phyloP scores from a whole-genome alignment of 306 rosid species.

The Acacia acuminata region DNA sequence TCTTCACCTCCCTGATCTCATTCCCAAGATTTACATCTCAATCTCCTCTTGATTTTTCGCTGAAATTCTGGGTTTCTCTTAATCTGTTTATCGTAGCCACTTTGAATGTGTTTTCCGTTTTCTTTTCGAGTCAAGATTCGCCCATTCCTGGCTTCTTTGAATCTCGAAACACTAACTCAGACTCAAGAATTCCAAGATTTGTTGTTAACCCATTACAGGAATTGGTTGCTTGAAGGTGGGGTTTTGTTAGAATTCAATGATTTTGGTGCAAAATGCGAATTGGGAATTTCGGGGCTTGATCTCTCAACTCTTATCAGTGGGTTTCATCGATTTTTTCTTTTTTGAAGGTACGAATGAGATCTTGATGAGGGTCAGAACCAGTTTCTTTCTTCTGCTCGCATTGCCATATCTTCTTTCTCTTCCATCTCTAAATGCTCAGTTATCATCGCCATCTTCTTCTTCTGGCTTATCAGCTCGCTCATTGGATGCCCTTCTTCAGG shows the following conservation, averaged over 20 bases:
- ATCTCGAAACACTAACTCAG: background rate
- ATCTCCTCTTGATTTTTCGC: constrained; percentile 14
- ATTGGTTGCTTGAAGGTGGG: constrained; percentile 30
- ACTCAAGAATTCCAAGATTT: constrained; percentile 10
- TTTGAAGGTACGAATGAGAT: constrained; percentile 39
- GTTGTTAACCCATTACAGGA: constrained; percentile 29
- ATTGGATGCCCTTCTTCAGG: constrained; percentile 49
- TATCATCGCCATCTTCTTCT: background rate
- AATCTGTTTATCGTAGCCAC: background rate
- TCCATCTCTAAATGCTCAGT: constrained; percentile 30
- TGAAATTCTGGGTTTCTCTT: background rate
- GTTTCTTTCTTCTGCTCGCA: constrained; percentile 18
- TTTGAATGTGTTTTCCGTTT: background rate
- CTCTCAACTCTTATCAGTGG: constrained; percentile 2
- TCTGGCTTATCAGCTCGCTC: constrained; percentile 36
- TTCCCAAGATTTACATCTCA: constrained; percentile 1
- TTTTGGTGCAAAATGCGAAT: background rate
- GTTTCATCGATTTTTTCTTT: constrained; percentile 6
- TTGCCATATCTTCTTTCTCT: constrained; percentile 25
- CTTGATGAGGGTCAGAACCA: constrained; percentile 43
- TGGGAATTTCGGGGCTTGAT: background rate
- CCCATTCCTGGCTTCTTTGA: constrained; percentile 17
- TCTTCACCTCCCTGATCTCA: constrained; percentile 27
- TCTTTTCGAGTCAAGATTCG: background rate
- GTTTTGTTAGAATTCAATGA: background rate